Conservation (phyloP, 345 rosid species). For the Mallotus nudiflorus region DNA sequence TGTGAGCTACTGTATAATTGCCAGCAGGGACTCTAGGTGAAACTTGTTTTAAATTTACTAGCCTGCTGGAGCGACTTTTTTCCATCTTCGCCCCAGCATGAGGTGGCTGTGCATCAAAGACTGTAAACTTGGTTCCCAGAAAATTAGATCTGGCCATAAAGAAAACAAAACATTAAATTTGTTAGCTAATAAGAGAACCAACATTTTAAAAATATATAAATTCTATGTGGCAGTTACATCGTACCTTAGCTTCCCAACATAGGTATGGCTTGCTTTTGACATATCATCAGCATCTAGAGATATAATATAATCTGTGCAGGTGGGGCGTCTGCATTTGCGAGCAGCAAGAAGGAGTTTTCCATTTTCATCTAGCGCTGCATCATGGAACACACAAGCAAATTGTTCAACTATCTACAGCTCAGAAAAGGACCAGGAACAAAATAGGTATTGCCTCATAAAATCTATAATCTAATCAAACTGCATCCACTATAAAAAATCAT, state of each 20-base stretch:
- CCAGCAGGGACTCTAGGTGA: constrained; percentile 37
- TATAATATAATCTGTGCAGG: constrained; percentile 35
- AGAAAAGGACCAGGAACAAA: background rate
- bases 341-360: constrained; percentile 41
- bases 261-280: constrained; percentile 30
- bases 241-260: constrained; percentile 37
- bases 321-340: constrained; percentile 33
- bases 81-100: constrained; percentile 37
- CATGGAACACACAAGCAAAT: background rate
- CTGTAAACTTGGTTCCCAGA: constrained; percentile 36
- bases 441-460: background rate
- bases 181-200: background rate
- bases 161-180: background rate
- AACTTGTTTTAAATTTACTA: constrained; percentile 35
- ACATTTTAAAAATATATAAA: too few species aligned
- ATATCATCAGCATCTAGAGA: constrained; percentile 29
- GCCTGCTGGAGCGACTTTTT: constrained; percentile 33
- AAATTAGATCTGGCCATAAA: constrained; percentile 31
- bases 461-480: background rate
- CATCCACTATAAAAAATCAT: background rate
- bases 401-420: background rate
- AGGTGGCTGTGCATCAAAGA: constrained; percentile 37
- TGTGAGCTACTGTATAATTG: constrained; percentile 29
- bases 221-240: background rate
- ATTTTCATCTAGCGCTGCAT: constrained; percentile 28